phyloP scores from a whole-genome alignment of 176 grass and related monocot species.

The Eragrostis curvula region DNA sequence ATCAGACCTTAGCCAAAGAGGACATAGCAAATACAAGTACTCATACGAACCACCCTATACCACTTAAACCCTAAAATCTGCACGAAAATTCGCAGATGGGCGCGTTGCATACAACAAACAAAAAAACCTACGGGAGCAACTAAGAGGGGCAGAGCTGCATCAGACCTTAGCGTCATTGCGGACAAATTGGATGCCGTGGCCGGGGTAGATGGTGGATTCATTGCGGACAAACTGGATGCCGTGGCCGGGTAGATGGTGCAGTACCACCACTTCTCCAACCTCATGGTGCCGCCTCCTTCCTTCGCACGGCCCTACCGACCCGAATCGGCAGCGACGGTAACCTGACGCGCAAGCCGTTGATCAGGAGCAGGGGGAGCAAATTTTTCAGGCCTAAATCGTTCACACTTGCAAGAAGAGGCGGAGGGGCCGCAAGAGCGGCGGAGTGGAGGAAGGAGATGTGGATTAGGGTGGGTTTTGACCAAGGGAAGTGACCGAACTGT shows the following conservation, averaged over 20 bases:
- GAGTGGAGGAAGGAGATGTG: too few species aligned
- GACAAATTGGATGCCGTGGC: slow-evolving; percentile 96
- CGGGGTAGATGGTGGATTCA: slow-evolving; percentile 83
- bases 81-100: not conserved
- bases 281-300: slow-evolving; percentile 60
- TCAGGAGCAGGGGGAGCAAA: not conserved
- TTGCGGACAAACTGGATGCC: too few species aligned
- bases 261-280: slow-evolving; percentile 99
- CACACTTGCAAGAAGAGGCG: not conserved
- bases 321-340: not conserved
- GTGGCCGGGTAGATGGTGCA: too few species aligned
- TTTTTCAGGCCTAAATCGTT: not conserved
- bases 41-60: not conserved
- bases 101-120: not conserved
- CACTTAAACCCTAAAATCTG: not conserved
- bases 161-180: slow-evolving; percentile 90
- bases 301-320: not conserved
- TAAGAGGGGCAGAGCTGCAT: not conserved
- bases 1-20: slow-evolving; percentile 48
- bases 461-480: too few species aligned
- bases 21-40: not conserved
- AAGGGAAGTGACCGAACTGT: too few species aligned
- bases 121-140: not conserved
- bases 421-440: too few species aligned
- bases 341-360: not conserved